A percentile compares a stretch with the other conserved stretches of the same genome.
Conservation (phyloP, 2,329 filamentous ascomycete genomes). For the Elsinoe necatrix region DNA sequence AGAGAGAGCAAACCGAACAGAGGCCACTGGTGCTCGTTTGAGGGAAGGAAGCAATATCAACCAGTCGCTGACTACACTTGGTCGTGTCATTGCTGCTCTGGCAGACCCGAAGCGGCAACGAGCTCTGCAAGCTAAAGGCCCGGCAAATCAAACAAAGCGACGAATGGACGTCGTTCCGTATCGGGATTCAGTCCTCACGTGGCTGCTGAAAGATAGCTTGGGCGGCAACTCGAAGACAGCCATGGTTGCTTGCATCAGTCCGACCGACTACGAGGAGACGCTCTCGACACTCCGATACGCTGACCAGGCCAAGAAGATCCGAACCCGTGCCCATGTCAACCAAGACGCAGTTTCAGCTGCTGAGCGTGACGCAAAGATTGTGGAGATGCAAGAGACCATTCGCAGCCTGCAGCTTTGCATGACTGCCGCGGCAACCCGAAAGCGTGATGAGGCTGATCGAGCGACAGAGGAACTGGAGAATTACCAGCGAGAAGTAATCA, state of each 20-base stretch:
- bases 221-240: slow-evolving; percentile 97
- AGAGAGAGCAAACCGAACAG: slow-evolving; percentile 88
- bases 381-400: slow-evolving; percentile 92
- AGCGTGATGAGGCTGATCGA: slow-evolving; percentile 63
- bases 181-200: slow-evolving; percentile 72
- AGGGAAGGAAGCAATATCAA: slow-evolving; percentile 98
- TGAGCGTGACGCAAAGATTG: slow-evolving; percentile 87
- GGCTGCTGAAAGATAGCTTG: slow-evolving; percentile 90
- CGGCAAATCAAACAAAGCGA: slow-evolving; percentile 38
- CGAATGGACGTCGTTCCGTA: slow-evolving; percentile 65
- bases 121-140: slow-evolving; percentile 44
- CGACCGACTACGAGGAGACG: slow-evolving; percentile 94
- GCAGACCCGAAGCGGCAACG: slow-evolving; percentile 54
- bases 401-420: slow-evolving; percentile 70
- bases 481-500: slow-evolving; percentile 81
- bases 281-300: slow-evolving; percentile 93
- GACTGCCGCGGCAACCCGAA: slow-evolving; percentile 49
- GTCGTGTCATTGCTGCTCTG: slow-evolving; percentile 88
- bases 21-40: slow-evolving; percentile 83
- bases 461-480: slow-evolving; percentile 83
- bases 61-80: slow-evolving; percentile 92
- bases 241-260: slow-evolving; percentile 97
- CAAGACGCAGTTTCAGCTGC: slow-evolving; percentile 89
- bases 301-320: slow-evolving; percentile 95
- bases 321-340: slow-evolving; percentile 88